Evolutionary conservation across 2,329 filamentous ascomycete species (phyloP), one percentile per base, ranked within the genome.

Genomic region (Talaromyces sp.): DNA sequence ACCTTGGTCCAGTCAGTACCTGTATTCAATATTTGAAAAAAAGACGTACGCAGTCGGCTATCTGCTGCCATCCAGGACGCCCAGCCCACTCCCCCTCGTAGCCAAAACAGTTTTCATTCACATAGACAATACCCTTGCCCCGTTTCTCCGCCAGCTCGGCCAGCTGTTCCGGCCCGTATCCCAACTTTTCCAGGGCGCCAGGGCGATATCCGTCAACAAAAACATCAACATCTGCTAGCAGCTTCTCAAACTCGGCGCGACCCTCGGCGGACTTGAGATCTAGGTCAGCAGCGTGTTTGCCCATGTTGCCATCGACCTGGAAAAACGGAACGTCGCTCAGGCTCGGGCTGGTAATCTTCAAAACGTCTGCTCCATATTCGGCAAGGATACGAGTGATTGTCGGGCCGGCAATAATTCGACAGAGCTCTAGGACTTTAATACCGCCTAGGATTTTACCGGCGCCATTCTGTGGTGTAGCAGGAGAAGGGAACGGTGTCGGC

Each of bases 381-480:
- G 87, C 88, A 0, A 92, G 81, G 1, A 86, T 86, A 32, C 88
- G 84, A 3, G 85, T 85, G 65, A 92, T 86, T 4, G 87, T 85
- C n/a, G 89, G 89, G 0, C 88, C 89, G 3, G 89, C 89, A 65
- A 92, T 91, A 68, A 92, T 87, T 47, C 89, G 85, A 69, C 88
- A 90, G 32, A 92, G 77, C 70, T 93, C 90, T 5, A 92, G 81
- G 6, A 92, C 88, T 65, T 88, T 88, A 71, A 92, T 81, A 0
- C 89, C 89, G 7, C 69, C 80, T 62, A 77, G 85, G 67, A 67
- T 72, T 52, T 53, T 58, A 13, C 39, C 42, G 42, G 56, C 58
- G 39, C 69, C 70, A 22, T 59, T 75, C 68, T 53, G 73, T 69
- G 19, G 4, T 47, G 19, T 25, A 60, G 72, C 17, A 4, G 60